Conservation (phyloP, 2,329 filamentous ascomycete species). For the Cercospora canescens region DNA sequence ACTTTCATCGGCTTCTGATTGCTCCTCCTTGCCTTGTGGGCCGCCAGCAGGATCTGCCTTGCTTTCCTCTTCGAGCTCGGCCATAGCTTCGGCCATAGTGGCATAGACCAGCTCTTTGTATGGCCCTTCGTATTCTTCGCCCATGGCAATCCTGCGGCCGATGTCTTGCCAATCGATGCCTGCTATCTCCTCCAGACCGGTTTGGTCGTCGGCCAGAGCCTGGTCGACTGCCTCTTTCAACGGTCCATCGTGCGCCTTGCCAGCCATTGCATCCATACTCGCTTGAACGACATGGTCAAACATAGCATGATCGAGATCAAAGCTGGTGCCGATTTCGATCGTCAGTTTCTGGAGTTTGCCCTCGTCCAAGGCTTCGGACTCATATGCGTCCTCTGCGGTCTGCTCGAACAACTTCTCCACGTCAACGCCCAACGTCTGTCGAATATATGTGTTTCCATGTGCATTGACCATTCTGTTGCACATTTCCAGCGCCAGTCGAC, state of each 20-base stretch:
- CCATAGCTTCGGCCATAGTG: background rate
- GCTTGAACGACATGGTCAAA: background rate
- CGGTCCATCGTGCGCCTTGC: background rate
- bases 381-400: background rate
- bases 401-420: background rate
- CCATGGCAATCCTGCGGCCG: background rate
- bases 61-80: conserved; percentile 1
- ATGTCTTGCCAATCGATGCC: background rate
- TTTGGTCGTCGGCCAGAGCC: background rate
- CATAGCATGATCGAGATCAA: conserved; percentile 4
- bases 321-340: background rate
- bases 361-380: background rate
- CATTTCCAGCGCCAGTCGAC: background rate
- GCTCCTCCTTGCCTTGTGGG: background rate
- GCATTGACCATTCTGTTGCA: background rate
- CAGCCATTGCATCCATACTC: background rate
- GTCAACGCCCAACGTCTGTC: background rate
- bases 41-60: background rate
- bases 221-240: background rate
- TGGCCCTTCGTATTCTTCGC: conserved; percentile 5
- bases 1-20: background rate
- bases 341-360: background rate
- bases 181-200: background rate
- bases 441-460: conserved; percentile 1
- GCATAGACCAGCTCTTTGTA: conserved; percentile 5